These are phyloP conservation scores for Hemisphaericaspora nanyangensis DNA, from an alignment of 805 yeast genomes.

Conservation along the genomic window DNA sequence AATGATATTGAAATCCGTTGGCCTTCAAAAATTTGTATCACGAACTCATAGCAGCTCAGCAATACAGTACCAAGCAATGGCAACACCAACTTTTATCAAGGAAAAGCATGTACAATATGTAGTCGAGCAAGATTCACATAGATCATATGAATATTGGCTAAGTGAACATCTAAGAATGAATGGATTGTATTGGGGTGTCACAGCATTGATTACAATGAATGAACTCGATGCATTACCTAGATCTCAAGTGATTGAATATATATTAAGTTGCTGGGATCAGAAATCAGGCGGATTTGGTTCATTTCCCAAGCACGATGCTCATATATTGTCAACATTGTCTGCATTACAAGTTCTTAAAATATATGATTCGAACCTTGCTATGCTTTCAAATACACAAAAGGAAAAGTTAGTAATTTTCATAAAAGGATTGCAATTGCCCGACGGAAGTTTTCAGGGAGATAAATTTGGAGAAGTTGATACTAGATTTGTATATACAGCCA, in stretches of 20 bases:
- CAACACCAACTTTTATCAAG: not conserved
- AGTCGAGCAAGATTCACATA: conserved; percentile 30
- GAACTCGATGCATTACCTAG: conserved; percentile 52
- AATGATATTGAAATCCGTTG: no score
- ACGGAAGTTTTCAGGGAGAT: conserved; percentile 89
- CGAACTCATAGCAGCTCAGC: no score
- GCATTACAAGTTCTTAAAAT: conserved; percentile 78
- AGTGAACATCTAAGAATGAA: conserved; percentile 86
- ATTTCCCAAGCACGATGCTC: conserved; percentile 86
- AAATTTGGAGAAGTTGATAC: conserved; percentile 90
- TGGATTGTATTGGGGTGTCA: conserved; percentile 94
- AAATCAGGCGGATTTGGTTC: conserved; percentile 83
- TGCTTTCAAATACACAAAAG: conserved; percentile 27
- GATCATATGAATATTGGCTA: conserved; percentile 75
- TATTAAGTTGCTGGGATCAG: conserved; percentile 58
- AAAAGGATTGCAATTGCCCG: conserved; percentile 43
- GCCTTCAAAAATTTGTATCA: no score
- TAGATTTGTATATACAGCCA: conserved; percentile 79
- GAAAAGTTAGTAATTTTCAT: conserved; percentile 33
- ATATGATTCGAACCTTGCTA: conserved; percentile 36
- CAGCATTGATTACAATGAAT: conserved; percentile 62
- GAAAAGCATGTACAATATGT: conserved; percentile 34
- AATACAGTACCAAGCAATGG: no score
- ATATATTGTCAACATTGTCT: conserved; percentile 76
- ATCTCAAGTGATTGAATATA: conserved; percentile 63